These are phyloP conservation scores for Claviceps lovelessii DNA, from an alignment of 2,329 filamentous ascomycete species.

Conservation along the genomic window DNA sequence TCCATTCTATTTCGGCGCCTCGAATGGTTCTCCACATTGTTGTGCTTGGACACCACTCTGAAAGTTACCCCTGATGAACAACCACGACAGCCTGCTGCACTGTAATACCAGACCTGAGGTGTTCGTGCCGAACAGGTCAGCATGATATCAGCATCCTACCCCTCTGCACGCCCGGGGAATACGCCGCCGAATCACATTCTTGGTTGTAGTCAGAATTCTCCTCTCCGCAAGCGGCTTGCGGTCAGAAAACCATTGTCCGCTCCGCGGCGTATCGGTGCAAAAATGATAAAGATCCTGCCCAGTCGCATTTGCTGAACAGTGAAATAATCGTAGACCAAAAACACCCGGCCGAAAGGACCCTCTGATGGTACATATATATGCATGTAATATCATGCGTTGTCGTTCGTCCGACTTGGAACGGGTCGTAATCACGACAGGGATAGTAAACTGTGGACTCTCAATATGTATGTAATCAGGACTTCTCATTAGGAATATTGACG, in stretches of 20 bases:
- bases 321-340: not conserved
- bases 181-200: not conserved
- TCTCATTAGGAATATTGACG: not conserved
- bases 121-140: not conserved
- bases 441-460: not conserved
- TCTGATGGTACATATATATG: not conserved
- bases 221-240: too few species aligned
- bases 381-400: not conserved
- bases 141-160: not conserved
- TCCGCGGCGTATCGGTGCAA: too few species aligned
- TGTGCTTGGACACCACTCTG: not conserved
- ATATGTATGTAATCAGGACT: not conserved
- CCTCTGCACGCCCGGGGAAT: not conserved
- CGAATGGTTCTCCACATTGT: not conserved
- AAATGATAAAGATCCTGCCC: too few species aligned
- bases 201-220: too few species aligned
- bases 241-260: too few species aligned
- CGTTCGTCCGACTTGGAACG: not conserved
- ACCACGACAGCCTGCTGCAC: not conserved
- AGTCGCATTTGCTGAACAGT: not conserved
- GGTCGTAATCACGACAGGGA: not conserved
- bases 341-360: not conserved
- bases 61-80: not conserved
- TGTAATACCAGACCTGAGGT: not conserved
- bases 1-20: not conserved